Conservation (phyloP, 495 filamentous ascomycete genomes). For the Schizothecium vesticola region DNA sequence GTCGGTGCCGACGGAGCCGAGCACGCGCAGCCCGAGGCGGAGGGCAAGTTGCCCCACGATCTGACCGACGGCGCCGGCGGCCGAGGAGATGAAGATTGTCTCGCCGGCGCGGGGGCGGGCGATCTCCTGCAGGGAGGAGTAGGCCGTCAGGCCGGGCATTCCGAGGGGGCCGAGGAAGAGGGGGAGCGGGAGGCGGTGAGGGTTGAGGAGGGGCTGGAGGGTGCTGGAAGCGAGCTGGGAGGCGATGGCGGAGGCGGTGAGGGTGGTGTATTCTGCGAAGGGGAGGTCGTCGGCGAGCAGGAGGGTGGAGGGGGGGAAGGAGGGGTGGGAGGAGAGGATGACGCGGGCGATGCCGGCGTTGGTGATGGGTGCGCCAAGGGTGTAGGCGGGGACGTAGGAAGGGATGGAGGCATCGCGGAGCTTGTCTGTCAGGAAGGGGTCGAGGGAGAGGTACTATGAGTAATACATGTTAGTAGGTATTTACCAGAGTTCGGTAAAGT, state of each 20-base stretch:
- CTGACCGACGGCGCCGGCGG: slow-evolving; percentile 74
- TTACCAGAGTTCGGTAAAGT: too few species aligned
- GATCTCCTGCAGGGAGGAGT: slow-evolving; percentile 70
- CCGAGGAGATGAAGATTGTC: slow-evolving; percentile 76
- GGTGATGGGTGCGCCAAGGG: slow-evolving; percentile 50
- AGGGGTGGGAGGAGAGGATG: slow-evolving; percentile 53
- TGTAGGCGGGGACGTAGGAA: slow-evolving; percentile 56
- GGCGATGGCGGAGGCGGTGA: not conserved
- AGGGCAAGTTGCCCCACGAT: slow-evolving; percentile 78
- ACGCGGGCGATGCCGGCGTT: slow-evolving; percentile 55
- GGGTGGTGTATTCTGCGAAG: not conserved
- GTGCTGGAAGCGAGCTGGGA: slow-evolving; percentile 46
- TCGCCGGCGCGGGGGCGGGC: slow-evolving; percentile 76
- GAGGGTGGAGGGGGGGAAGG: slow-evolving; percentile 35
- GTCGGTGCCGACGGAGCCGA: slow-evolving; percentile 57
- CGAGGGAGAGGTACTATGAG: slow-evolving; percentile 41
- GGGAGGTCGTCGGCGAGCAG: slow-evolving; percentile 37
- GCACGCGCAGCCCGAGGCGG: slow-evolving; percentile 74
- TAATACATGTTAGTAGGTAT: not conserved
- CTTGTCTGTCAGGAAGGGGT: slow-evolving; percentile 61
- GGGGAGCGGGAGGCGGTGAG: slow-evolving; percentile 44
- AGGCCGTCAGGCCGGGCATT: slow-evolving; percentile 79
- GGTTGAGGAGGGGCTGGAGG: slow-evolving; percentile 48
- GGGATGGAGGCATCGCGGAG: slow-evolving; percentile 71
- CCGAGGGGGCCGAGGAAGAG: slow-evolving; percentile 55